Conservation (phyloP, 805 yeast species). For the Ogataea parapolymorpha region DNA sequence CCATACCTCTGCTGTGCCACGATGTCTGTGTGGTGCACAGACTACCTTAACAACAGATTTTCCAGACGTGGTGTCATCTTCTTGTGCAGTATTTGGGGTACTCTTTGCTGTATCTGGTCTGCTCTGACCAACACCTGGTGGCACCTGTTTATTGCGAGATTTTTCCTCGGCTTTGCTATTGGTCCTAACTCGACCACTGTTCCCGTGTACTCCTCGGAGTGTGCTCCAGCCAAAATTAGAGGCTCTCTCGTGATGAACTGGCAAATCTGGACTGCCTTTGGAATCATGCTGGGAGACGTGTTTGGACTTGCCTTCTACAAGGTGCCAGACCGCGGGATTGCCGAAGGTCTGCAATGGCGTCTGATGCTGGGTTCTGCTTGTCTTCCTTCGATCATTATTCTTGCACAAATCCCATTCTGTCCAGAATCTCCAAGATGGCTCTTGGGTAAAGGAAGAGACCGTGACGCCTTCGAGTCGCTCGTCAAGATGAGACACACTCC, state of each 20-base stretch:
- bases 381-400: constrained; percentile 42
- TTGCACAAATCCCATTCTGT: constrained; percentile 23
- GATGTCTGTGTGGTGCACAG: constrained; percentile 64
- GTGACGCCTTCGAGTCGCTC: constrained; percentile 42
- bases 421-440: constrained; percentile 49
- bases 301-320: constrained; percentile 34
- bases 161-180: constrained; percentile 35
- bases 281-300: constrained; percentile 40
- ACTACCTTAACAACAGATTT: constrained; percentile 49
- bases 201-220: constrained; percentile 37
- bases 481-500: constrained; percentile 34
- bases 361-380: constrained; percentile 54
- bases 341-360: constrained; percentile 46
- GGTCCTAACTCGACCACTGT: constrained; percentile 37
- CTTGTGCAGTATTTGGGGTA: constrained; percentile 58
- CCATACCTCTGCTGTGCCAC: constrained; percentile 65
- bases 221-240: constrained; percentile 34
- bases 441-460: constrained; percentile 37
- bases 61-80: constrained; percentile 70
- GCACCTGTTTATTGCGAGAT: constrained; percentile 53
- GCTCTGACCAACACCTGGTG: constrained; percentile 64
- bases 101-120: constrained; percentile 65
- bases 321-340: constrained; percentile 31
- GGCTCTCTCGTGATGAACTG: constrained; percentile 59
- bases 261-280: constrained; percentile 53